Evolutionary conservation across 768 basidiomycete genomes (phyloP).

Genomic region (Boletus insuetus): DNA sequence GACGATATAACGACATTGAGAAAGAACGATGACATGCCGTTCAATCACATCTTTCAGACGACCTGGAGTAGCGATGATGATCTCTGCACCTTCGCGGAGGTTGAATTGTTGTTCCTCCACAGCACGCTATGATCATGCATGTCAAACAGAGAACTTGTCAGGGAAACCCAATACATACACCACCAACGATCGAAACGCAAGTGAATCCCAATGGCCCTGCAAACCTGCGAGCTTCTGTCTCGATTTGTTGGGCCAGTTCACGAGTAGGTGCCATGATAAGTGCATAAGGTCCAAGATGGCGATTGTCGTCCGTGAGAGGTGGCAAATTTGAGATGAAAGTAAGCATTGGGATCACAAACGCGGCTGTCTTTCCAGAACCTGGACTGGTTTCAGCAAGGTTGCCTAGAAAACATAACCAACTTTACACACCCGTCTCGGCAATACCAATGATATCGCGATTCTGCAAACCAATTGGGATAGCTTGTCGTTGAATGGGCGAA

Average conservation of each 20-base stretch:
- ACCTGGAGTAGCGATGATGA: constrained; percentile 98
- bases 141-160: constrained; percentile 12
- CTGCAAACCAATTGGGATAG: constrained; percentile 97
- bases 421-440: constrained; percentile 84
- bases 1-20: constrained; percentile 97
- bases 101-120: constrained; percentile 99
- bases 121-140: constrained; percentile 51
- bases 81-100: constrained; percentile 96
- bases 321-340: constrained; percentile 88
- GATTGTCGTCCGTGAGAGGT: constrained; percentile 85
- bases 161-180: constrained; percentile 44
- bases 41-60: constrained; percentile 98
- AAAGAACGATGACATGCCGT: constrained; percentile 90
- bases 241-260: constrained; percentile 97
- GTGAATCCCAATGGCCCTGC: constrained; percentile 86
- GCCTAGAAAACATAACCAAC: neutral
- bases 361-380: constrained; percentile 99
- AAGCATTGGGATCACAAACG: constrained; percentile 98
- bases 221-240: constrained; percentile 89
- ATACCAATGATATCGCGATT: constrained; percentile 98
- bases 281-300: constrained; percentile 91
- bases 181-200: constrained; percentile 98
- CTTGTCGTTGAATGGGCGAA: constrained; percentile 94
- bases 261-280: constrained; percentile 96
- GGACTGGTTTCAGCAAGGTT: constrained; percentile 1